Evolutionary conservation across 345 rosid species (phyloP).

Genomic region (Brassica cretica): DNA sequence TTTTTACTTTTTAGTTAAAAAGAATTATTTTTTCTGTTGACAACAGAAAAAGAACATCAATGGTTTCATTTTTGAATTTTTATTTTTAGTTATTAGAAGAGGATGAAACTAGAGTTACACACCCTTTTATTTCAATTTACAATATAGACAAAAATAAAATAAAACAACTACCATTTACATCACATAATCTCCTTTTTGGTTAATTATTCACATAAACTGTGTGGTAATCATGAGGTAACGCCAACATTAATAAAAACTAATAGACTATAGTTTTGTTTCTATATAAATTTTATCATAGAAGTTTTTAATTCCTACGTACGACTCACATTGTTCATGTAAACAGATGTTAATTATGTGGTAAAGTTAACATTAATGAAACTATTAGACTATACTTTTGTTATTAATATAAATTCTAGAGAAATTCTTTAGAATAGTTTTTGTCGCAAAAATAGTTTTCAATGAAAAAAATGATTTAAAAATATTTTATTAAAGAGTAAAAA

Average conservation of each 20-base stretch:
- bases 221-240: background rate
- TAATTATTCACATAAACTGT: background rate
- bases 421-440: no score
- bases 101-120: conserved; percentile 14
- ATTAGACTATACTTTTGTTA: no score
- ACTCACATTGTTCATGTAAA: no score
- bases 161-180: background rate
- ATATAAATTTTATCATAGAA: background rate
- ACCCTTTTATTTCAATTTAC: background rate
- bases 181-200: background rate
- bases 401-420: no score
- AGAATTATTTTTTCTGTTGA: conserved; percentile 6
- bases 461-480: no score
- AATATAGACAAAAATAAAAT: background rate
- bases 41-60: background rate
- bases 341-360: background rate
- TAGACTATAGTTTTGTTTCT: background rate
- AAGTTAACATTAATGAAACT: background rate
- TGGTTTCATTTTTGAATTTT: conserved; percentile 7
- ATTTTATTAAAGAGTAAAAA: no score
- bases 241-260: background rate
- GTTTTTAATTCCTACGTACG: no score
- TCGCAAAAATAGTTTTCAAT: no score
- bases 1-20: background rate
- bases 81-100: conserved; percentile 11